These are phyloP conservation scores for Pyrenochaeta sp. DNA, from an alignment of 2,329 filamentous ascomycete species.

Conservation along the genomic window DNA sequence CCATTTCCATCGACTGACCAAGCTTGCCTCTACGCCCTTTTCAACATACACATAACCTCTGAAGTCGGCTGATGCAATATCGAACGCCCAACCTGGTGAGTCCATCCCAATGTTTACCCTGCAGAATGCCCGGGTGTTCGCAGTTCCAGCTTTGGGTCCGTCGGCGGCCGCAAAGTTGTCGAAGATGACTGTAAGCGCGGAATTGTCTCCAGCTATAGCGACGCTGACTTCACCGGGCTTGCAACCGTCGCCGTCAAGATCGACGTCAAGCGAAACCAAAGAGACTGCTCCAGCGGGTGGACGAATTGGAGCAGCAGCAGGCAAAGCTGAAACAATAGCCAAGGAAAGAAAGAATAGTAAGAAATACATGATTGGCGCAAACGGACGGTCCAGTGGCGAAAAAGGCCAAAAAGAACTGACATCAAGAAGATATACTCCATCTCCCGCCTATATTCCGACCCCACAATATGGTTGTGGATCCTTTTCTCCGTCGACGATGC, in stretches of 20 bases:
- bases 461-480: background rate
- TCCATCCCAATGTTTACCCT: conserved; percentile 33
- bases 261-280: conserved; percentile 24
- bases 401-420: background rate
- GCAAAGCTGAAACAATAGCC: background rate
- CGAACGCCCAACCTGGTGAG: conserved; percentile 36
- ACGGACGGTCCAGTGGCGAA: background rate
- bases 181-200: conserved; percentile 35
- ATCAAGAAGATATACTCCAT: background rate
- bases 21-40: conserved; percentile 24
- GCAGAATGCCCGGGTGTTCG: conserved; percentile 35
- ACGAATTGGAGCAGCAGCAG: conserved; percentile 7
- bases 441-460: background rate
- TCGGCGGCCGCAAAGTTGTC: conserved; percentile 37
- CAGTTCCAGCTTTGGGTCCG: conserved; percentile 26
- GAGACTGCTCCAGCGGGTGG: conserved; percentile 26
- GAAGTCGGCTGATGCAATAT: conserved; percentile 34
- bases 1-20: conserved; percentile 42
- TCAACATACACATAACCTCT: conserved; percentile 31
- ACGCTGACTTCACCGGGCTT: conserved; percentile 29
- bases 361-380: background rate
- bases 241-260: conserved; percentile 36
- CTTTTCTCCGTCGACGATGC: background rate
- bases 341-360: background rate
- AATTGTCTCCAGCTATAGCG: conserved; percentile 30